Evolutionary conservation across 768 basidiomycete genomes (phyloP), one percentile per base, ranked within the genome.

Genomic region (Pleurotus ostreatus): DNA sequence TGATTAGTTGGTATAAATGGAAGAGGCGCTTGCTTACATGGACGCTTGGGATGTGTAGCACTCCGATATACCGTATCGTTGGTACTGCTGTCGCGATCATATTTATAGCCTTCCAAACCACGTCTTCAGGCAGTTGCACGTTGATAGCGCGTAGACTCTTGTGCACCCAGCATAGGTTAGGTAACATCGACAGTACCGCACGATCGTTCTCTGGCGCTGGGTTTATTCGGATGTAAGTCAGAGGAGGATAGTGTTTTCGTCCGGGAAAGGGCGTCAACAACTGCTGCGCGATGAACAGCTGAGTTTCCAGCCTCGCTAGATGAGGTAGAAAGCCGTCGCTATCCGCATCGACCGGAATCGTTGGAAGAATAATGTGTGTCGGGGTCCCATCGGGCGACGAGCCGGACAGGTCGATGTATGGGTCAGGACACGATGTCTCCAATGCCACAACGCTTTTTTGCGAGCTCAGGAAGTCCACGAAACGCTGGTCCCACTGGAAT

Each of bases 391-490:
- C 30, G 8, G 49, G 26, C 30, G 49, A 25, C 2, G 46, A 20
- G 13, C 23, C 23, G 9, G 46, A 47, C 16, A 8, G 16, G 49
- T 16, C 12, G 13, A 8, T n/a, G n/a, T 41, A 53, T 0, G 51
- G 51, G 25, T 53, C 51, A 4, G 51, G 51, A 25, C 51, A 53
- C 16, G 51, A 16, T 4, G 51, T 53, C 39, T 53, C 51, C n/a
- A 53, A n/a, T 3, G 18, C 16, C 51, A 18, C 13, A 18, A 53
- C 13, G 15, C 39, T 37, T 6, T 23, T 16, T 16, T 53, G 51
- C 34, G 38, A 20, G 15, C 38, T 16, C 13, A 53, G 51, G 39
- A 53, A 53, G 12, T 39, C 51, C 22, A 53, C 51, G 3, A 53
- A 11, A 25, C 39, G 22, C 51, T 41, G 13, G 26, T 53, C 51